Percentiles rank a stretch among this genome's conserved stretches.
These are phyloP conservation scores for Tylopilus vinaceipallidus DNA, from an alignment of 768 basidiomycete species.

Conservation along the genomic window DNA sequence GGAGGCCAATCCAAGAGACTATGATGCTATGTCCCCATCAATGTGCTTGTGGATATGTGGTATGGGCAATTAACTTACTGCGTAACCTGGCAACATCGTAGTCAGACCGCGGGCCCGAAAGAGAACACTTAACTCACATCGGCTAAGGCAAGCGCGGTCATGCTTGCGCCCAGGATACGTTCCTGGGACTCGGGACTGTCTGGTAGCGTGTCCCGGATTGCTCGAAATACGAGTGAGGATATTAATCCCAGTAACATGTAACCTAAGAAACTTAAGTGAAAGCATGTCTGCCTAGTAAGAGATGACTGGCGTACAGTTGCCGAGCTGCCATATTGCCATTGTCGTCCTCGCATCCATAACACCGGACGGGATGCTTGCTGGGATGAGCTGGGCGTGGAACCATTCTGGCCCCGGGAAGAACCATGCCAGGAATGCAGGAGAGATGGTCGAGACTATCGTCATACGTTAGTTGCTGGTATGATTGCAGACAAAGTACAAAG, in stretches of 20 bases:
- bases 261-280: conserved; percentile 35
- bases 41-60: neutral
- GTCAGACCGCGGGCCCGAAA: conserved; percentile 4
- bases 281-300: neutral
- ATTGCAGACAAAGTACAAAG: conserved; percentile 6
- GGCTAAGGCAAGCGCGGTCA: conserved; percentile 63
- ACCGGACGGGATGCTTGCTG: conserved; percentile 30
- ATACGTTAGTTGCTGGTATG: conserved; percentile 15
- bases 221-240: conserved; percentile 65
- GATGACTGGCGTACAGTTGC: conserved; percentile 48
- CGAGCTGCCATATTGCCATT: conserved; percentile 68
- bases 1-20: conserved; percentile 57
- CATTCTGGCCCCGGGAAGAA: conserved; percentile 58
- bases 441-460: conserved; percentile 46
- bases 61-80: conserved; percentile 45
- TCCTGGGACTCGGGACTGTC: conserved; percentile 62
- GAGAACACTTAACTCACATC: conserved; percentile 48
- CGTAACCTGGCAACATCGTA: conserved; percentile 41
- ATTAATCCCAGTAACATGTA: conserved; percentile 64
- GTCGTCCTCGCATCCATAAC: conserved; percentile 47
- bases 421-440: conserved; percentile 52
- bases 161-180: conserved; percentile 59
- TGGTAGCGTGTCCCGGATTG: conserved; percentile 57
- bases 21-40: conserved; percentile 45
- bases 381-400: conserved; percentile 68